Conservation (phyloP, 306 rosid genomes). For the Mimosa bimucronata region DNA sequence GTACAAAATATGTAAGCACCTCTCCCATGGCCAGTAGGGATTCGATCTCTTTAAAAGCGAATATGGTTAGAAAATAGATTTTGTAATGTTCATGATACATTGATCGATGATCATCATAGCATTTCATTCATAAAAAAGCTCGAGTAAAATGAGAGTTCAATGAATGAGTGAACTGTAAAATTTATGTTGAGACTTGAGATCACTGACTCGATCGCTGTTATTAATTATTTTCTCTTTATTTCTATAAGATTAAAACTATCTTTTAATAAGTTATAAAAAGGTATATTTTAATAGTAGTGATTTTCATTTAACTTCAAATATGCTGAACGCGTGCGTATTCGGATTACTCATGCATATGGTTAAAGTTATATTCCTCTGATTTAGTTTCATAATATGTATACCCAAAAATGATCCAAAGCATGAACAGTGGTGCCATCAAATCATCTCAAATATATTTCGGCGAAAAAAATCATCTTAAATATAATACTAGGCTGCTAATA, state of each 20-base stretch:
- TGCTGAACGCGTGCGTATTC: not conserved
- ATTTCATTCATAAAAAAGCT: too few relatives aligned
- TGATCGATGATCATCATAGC: not conserved
- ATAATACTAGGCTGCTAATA: constrained; percentile 17
- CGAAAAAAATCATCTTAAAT: constrained; percentile 21
- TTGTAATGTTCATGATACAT: too few relatives aligned
- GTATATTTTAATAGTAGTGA: not conserved
- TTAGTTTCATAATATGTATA: not conserved
- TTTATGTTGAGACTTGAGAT: too few relatives aligned
- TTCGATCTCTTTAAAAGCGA: too few relatives aligned
- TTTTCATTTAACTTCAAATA: not conserved
- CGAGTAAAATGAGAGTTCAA: too few relatives aligned
- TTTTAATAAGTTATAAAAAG: too few relatives aligned
- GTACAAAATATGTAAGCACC: too few relatives aligned
- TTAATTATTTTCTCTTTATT: not conserved
- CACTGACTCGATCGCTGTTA: not conserved
- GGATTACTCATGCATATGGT: not conserved
- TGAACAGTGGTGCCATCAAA: constrained; percentile 5
- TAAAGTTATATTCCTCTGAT: not conserved
- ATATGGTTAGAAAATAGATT: too few relatives aligned
- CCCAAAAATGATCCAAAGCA: constrained; percentile 13
- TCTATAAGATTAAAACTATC: not conserved
- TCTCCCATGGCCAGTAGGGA: too few relatives aligned
- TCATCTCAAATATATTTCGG: too few relatives aligned
- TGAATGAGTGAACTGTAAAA: not conserved